Percentiles rank a stretch among this genome's conserved stretches.
Conservation (phyloP, 768 basidiomycete species). For the Scleroderma citrinum region DNA sequence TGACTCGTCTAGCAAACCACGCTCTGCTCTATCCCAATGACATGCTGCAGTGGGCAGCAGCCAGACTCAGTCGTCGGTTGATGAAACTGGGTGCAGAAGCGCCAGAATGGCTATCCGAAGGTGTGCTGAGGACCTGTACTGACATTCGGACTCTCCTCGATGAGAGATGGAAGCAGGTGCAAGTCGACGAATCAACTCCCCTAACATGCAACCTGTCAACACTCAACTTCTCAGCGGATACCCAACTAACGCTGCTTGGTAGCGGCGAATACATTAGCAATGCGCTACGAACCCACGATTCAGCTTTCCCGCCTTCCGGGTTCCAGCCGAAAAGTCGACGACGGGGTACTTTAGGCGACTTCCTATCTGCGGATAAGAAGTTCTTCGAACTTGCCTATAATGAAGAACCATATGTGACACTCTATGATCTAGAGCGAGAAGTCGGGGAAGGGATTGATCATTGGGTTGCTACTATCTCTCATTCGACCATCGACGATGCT, state of each 20-base stretch:
- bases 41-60: constrained; percentile 30
- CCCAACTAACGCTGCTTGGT: constrained; percentile 25
- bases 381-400: constrained; percentile 8
- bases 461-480: too few relatives aligned
- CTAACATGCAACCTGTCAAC: constrained; percentile 25
- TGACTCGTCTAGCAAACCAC: constrained; percentile 12
- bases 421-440: constrained; percentile 34
- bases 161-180: constrained; percentile 32
- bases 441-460: constrained; percentile 15
- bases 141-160: constrained; percentile 20
- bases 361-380: not conserved
- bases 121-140: constrained; percentile 6
- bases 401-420: constrained; percentile 9
- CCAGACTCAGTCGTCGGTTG: constrained; percentile 34
- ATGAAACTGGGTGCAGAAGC: constrained; percentile 28
- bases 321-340: constrained; percentile 1
- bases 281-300: constrained; percentile 5
- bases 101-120: constrained; percentile 12
- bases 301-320: not conserved
- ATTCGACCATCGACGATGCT: constrained; percentile 19
- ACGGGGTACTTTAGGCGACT: too few relatives aligned
- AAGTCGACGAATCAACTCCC: constrained; percentile 19
- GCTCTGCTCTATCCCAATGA: constrained; percentile 20
- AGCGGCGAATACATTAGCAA: constrained; percentile 24
- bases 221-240: constrained; percentile 27